These are phyloP conservation scores for Corymbia calophylla DNA, from an alignment of 441 rosid species.

Conservation along the genomic window DNA sequence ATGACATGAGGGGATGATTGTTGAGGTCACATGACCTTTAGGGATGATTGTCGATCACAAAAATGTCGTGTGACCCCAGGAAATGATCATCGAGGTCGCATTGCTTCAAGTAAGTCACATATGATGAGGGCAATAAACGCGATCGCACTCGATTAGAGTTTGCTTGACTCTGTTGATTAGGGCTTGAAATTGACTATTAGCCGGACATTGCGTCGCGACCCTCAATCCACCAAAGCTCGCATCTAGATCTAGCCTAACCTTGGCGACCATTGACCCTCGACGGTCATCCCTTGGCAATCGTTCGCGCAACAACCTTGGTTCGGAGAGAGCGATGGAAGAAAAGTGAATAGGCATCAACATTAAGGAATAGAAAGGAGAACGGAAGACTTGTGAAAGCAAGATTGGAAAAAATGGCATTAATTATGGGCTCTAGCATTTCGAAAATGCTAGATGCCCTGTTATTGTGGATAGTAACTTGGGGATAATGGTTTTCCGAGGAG, in stretches of 20 bases:
- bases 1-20: background rate
- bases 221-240: background rate
- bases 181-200: background rate
- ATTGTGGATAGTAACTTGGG: background rate
- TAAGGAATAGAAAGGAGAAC: background rate
- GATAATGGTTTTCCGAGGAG: background rate
- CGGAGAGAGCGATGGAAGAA: background rate
- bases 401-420: background rate
- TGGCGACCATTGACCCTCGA: accelerated
- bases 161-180: accelerated
- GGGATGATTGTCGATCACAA: too few relatives aligned
- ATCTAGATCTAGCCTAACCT: background rate
- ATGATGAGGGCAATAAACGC: too few relatives aligned
- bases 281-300: background rate
- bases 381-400: background rate
- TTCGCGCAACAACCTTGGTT: background rate
- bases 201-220: accelerated
- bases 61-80: too few relatives aligned
- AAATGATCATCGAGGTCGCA: background rate
- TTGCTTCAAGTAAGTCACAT: too few relatives aligned
- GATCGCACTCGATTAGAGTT: too few relatives aligned
- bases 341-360: background rate
- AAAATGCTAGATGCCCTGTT: background rate
- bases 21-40: too few relatives aligned
- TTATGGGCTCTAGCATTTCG: background rate